Percentiles rank a stretch among this genome's conserved stretches.
Evolutionary conservation across 805 yeast species (phyloP).

Genomic region (Pichia sporocuriosa): DNA sequence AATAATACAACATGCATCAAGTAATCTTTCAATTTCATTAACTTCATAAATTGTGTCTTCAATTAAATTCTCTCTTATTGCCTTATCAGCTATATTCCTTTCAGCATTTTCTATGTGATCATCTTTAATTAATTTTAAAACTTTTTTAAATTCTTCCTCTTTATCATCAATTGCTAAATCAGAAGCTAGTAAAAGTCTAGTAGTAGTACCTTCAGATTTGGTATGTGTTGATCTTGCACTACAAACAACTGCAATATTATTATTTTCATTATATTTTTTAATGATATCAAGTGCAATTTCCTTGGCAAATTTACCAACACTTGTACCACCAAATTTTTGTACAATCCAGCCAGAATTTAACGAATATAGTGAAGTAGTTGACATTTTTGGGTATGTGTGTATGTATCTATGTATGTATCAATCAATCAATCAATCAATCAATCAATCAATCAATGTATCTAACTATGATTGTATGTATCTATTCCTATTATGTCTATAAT

Average conservation of each 20-base stretch:
- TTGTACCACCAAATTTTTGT: constrained; percentile 96
- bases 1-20: constrained; percentile 83
- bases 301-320: constrained; percentile 90
- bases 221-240: constrained; percentile 90
- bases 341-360: constrained; percentile 53
- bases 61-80: constrained; percentile 48
- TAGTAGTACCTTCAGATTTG: constrained; percentile 93
- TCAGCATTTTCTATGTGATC: constrained; percentile 79
- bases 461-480: too few relatives aligned
- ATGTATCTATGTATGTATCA: too few relatives aligned
- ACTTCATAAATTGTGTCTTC: constrained; percentile 59
- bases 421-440: too few relatives aligned
- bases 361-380: constrained; percentile 22
- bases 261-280: constrained; percentile 49
- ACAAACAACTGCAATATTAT: constrained; percentile 88
- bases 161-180: constrained; percentile 61
- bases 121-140: constrained; percentile 60
- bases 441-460: too few relatives aligned
- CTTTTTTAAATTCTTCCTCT: constrained; percentile 41
- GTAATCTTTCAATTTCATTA: constrained; percentile 55
- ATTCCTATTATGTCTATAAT: too few relatives aligned
- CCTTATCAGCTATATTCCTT: constrained; percentile 37
- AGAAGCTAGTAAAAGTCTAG: constrained; percentile 77
- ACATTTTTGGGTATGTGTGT: constrained; percentile 8
- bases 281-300: constrained; percentile 83